A percentile compares a stretch with the other conserved stretches of the same genome.
These are phyloP conservation scores for Arthroderma sp. DNA, from an alignment of 2,329 filamentous ascomycete species.

Conservation along the genomic window DNA sequence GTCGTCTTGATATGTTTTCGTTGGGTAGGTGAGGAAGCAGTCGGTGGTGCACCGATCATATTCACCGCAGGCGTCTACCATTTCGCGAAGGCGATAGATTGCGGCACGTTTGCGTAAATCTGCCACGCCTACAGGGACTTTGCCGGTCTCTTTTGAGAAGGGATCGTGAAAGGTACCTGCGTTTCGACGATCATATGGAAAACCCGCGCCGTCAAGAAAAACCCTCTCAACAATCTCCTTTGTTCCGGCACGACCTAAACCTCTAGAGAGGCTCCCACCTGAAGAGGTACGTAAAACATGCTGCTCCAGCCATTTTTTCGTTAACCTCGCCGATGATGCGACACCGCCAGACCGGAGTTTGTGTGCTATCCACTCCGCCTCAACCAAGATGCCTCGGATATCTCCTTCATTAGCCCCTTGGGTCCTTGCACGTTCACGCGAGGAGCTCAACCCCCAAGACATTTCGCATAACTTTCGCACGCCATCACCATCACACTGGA, in stretches of 20 bases:
- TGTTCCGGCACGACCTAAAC: slow-evolving; percentile 48
- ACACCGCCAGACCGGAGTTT: slow-evolving; percentile 39
- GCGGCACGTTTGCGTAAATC: slow-evolving; percentile 47
- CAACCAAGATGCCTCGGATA: slow-evolving; percentile 51
- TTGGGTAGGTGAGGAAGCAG: slow-evolving; percentile 75
- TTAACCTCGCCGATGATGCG: slow-evolving; percentile 32
- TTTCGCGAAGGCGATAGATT: slow-evolving; percentile 46
- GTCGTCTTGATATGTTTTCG: slow-evolving; percentile 85
- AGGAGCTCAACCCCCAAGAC: slow-evolving; percentile 50
- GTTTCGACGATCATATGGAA: slow-evolving; percentile 33
- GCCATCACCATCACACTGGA: slow-evolving; percentile 77
- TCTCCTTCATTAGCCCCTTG: slow-evolving; percentile 39
- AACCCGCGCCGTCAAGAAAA: slow-evolving; percentile 52
- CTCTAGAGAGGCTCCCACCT: slow-evolving; percentile 43
- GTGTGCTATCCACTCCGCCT: slow-evolving; percentile 52
- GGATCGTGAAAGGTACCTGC: slow-evolving; percentile 25
- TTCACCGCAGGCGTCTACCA: slow-evolving; percentile 50
- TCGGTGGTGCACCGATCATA: slow-evolving; percentile 52
- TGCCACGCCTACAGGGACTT: slow-evolving; percentile 40
- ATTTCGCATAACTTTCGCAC: slow-evolving; percentile 59
- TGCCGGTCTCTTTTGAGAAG: slow-evolving; percentile 15
- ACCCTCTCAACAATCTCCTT: slow-evolving; percentile 54
- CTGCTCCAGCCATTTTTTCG: slow-evolving; percentile 47
- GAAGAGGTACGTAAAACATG: slow-evolving; percentile 41
- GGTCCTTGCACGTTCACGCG: slow-evolving; percentile 39